Percentiles rank a stretch among this genome's conserved stretches.
These are phyloP conservation scores for Peniophora sp. DNA, from an alignment of 1,284 basidiomycete species.

Conservation along the genomic window DNA sequence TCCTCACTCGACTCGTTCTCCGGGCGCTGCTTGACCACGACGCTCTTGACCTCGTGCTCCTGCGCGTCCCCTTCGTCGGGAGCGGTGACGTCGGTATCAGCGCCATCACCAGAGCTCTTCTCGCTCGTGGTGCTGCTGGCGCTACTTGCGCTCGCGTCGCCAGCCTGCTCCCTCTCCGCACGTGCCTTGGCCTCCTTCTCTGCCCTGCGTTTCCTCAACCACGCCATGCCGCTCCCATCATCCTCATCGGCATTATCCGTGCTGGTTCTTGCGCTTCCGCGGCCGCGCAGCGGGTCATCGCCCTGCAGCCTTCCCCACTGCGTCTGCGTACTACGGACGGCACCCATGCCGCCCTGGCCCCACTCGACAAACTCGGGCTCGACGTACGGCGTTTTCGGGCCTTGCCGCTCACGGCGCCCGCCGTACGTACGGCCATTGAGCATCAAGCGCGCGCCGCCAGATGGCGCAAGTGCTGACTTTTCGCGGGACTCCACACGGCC, in stretches of 20 bases:
- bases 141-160: conserved; percentile 19
- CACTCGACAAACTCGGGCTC: conserved; percentile 80
- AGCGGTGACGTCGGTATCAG: conserved; percentile 9
- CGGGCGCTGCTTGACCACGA: conserved; percentile 17
- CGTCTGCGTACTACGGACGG: conserved; percentile 30
- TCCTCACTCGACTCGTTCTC: conserved; percentile 13
- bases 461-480: too few relatives aligned
- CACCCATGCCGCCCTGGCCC: conserved; percentile 82
- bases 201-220: conserved; percentile 55
- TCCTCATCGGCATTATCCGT: conserved; percentile 33
- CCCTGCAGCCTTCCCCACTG: conserved; percentile 35
- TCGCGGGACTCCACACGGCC: not conserved
- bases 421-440: conserved; percentile 77
- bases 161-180: conserved; percentile 26
- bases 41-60: conserved; percentile 24
- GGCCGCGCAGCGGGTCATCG: conserved; percentile 21
- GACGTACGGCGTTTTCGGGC: conserved; percentile 31
- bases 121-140: conserved; percentile 5
- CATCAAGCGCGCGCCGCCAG: conserved; percentile 25
- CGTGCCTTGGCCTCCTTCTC: conserved; percentile 39
- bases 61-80: conserved; percentile 21
- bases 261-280: conserved; percentile 16
- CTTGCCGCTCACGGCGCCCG: conserved; percentile 25
- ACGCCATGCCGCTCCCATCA: conserved; percentile 70
- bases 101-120: conserved; percentile 1